These are phyloP conservation scores for Eucalyptus leucophloia DNA, from an alignment of 345 rosid genomes.

Conservation along the genomic window DNA sequence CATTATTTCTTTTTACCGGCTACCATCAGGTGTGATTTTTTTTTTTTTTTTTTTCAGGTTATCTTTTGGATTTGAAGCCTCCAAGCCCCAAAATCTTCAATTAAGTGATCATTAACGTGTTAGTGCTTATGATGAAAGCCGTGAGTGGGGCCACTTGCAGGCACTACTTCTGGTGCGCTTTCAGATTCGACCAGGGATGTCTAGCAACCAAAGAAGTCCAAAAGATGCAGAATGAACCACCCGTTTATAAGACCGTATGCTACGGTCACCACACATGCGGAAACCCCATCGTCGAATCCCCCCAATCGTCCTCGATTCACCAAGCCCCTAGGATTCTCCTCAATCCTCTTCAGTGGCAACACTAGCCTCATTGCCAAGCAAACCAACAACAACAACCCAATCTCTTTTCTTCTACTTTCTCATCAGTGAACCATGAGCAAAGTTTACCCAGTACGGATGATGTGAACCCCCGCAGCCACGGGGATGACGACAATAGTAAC, in stretches of 20 bases:
- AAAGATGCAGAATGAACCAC: slow-evolving; percentile 15
- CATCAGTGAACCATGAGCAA: too few relatives aligned
- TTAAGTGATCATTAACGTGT: background rate
- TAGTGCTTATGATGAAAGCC: background rate
- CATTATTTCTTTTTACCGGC: background rate
- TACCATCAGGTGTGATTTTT: background rate
- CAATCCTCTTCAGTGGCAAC: too few relatives aligned
- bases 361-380: too few relatives aligned
- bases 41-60: background rate
- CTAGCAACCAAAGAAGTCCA: slow-evolving; percentile 46
- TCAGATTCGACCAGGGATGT: slow-evolving; percentile 32
- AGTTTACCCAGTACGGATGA: too few relatives aligned
- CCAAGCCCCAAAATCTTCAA: background rate
- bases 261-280: slow-evolving; percentile 25
- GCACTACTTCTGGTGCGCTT: slow-evolving; percentile 38
- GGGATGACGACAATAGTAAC: too few relatives aligned
- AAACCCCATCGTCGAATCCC: too few relatives aligned
- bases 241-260: slow-evolving; percentile 29
- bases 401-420: too few relatives aligned
- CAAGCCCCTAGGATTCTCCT: too few relatives aligned
- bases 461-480: too few relatives aligned
- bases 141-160: background rate
- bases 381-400: too few relatives aligned
- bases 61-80: background rate
- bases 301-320: too few relatives aligned